phyloP scores from a whole-genome alignment of 2,329 filamentous ascomycete species.

The Trichoderma koningii region DNA sequence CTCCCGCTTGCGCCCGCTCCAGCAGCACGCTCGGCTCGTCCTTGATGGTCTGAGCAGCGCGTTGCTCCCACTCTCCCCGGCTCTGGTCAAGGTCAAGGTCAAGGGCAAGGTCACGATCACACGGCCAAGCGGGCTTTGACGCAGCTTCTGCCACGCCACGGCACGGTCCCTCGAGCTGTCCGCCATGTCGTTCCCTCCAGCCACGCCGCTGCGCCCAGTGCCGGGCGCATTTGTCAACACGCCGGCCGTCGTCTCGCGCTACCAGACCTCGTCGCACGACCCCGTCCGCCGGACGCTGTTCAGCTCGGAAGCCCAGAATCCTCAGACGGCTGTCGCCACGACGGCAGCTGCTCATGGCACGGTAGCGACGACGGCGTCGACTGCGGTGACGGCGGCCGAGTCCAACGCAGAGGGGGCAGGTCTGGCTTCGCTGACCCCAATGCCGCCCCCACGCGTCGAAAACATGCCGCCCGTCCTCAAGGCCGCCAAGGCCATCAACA shows the following conservation, averaged over 20 bases:
- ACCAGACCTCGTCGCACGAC: slow-evolving; percentile 46
- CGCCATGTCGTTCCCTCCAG: slow-evolving; percentile 57
- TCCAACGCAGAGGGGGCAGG: slow-evolving; percentile 34
- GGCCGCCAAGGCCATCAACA: slow-evolving; percentile 81
- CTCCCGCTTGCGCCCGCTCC: slow-evolving; percentile 20
- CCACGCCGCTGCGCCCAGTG: slow-evolving; percentile 70
- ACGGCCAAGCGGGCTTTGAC: background rate
- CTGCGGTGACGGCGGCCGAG: slow-evolving; percentile 36
- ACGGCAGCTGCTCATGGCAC: slow-evolving; percentile 10
- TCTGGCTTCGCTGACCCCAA: slow-evolving; percentile 38
- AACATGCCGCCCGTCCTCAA: slow-evolving; percentile 70
- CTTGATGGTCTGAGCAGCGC: slow-evolving; percentile 38
- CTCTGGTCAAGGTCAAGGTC: slow-evolving; percentile 37
- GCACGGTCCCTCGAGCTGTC: slow-evolving; percentile 33
- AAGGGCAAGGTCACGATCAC: slow-evolving; percentile 29
- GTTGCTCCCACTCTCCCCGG: slow-evolving; percentile 32
- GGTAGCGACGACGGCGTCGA: slow-evolving; percentile 30
- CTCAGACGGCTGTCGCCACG: slow-evolving; percentile 30
- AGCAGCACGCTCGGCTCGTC: slow-evolving; percentile 30
- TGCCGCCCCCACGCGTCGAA: slow-evolving; percentile 50
- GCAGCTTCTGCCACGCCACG: background rate
- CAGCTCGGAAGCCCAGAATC: slow-evolving; percentile 36
- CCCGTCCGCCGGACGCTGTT: slow-evolving; percentile 57
- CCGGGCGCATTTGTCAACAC: slow-evolving; percentile 78
- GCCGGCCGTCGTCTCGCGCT: slow-evolving; percentile 61